A percentile compares a stretch with the other conserved stretches of the same genome.
phyloP scores from a whole-genome alignment of 1,139 yeast genomes.

The Casaregolazyma suthepensis region DNA sequence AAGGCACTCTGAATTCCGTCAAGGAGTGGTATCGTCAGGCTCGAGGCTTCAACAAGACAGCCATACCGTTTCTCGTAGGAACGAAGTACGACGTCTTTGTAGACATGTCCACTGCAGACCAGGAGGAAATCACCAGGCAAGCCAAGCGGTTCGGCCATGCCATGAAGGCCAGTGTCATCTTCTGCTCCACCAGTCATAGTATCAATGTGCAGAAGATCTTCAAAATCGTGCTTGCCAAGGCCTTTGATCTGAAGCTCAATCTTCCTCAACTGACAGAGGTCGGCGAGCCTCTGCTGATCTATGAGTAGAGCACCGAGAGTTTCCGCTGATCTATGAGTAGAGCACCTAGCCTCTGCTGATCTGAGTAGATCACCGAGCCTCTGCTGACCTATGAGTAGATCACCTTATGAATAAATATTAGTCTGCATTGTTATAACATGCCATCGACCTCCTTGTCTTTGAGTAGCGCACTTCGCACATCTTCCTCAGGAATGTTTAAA shows the following conservation, averaged over 20 bases:
- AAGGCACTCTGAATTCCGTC: constrained; percentile 75
- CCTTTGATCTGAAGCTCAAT: constrained; percentile 78
- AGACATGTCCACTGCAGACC: constrained; percentile 65
- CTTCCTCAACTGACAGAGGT: constrained; percentile 76
- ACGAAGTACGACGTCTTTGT: constrained; percentile 90
- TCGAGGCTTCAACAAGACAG: constrained; percentile 80
- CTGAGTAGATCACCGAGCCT: constrained; percentile 89
- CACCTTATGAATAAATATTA: constrained; percentile 1
- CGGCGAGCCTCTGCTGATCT: constrained; percentile 86
- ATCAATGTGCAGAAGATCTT: constrained; percentile 92
- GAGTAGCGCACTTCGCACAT: constrained; percentile 52
- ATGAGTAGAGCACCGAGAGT: constrained; percentile 52
- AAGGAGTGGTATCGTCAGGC: constrained; percentile 97
- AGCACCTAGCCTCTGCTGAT: constrained; percentile 11
- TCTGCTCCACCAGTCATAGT: constrained; percentile 89
- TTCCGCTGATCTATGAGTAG: constrained; percentile 60
- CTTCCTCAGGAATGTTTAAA: constrained; percentile 66
- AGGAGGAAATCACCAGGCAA: constrained; percentile 75
- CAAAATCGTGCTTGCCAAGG: constrained; percentile 84
- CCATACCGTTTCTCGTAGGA: constrained; percentile 88
- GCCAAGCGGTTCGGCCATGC: constrained; percentile 85
- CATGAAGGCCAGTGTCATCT: constrained; percentile 85
- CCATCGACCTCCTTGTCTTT: constrained; percentile 43
- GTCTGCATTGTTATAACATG: constrained; percentile 23
- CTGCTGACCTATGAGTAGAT: constrained; percentile 56